Percentiles rank a stretch among this genome's conserved stretches.
Evolutionary conservation across 345 rosid species (phyloP).

Genomic region (Aquilaria malaccensis): DNA sequence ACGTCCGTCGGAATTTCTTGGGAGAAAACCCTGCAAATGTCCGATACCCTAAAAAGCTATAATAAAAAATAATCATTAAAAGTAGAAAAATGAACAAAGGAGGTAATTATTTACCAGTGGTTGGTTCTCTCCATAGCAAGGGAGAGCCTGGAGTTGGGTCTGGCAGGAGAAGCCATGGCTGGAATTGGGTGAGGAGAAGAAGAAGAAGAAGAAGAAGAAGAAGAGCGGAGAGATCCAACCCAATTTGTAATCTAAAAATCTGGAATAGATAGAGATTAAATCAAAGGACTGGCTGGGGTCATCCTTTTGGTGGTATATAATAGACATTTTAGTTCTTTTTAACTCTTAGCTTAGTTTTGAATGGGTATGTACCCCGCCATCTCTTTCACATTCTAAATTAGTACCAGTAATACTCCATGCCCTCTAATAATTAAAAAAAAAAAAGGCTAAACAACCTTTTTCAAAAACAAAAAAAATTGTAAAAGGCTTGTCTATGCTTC

Average conservation of each 20-base stretch:
- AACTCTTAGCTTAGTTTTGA: too few relatives aligned
- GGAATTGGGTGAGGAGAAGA: not conserved
- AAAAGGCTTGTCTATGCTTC: too few relatives aligned
- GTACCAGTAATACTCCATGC: too few relatives aligned
- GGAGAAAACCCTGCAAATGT: slow-evolving; percentile 65
- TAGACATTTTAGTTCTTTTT: not conserved
- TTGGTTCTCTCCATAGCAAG: slow-evolving; percentile 79
- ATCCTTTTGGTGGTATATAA: not conserved
- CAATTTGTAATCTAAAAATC: too few relatives aligned
- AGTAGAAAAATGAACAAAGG: not conserved
- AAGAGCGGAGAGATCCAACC: not conserved
- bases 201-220: not conserved
- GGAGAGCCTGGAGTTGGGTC: slow-evolving; percentile 32
- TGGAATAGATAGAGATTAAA: not conserved
- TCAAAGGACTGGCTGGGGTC: too few relatives aligned
- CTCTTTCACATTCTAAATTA: too few relatives aligned
- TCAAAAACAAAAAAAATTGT: too few relatives aligned
- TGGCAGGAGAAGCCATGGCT: slow-evolving; percentile 34
- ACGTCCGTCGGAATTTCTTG: slow-evolving; percentile 84
- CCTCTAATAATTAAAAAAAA: too few relatives aligned
- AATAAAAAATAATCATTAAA: not conserved
- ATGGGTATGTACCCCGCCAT: too few relatives aligned
- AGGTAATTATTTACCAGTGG: slow-evolving; percentile 50
- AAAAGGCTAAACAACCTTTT: too few relatives aligned
- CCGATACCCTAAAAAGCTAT: too few relatives aligned